These are phyloP conservation scores for Edhazardia aedis DNA, from an alignment of 371 early-diverging fungal species.

Conservation along the genomic window DNA sequence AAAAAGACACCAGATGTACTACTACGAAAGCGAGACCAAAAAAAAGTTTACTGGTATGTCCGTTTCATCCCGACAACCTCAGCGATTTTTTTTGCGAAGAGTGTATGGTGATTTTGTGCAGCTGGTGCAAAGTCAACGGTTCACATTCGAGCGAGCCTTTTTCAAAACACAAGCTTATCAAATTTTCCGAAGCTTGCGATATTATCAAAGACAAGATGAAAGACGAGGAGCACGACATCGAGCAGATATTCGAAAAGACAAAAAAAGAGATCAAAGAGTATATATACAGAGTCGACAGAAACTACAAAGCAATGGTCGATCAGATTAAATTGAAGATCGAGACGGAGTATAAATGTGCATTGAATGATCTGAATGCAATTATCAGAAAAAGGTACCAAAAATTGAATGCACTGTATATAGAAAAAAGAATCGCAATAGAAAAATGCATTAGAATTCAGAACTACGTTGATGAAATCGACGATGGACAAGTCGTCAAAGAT, in stretches of 20 bases:
- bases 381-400: background rate
- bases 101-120: constrained; percentile 41
- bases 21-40: constrained; percentile 39
- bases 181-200: constrained; percentile 42
- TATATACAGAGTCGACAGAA: background rate
- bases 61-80: constrained; percentile 20
- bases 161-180: constrained; percentile 23
- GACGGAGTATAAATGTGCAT: background rate
- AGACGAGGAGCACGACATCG: background rate
- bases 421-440: background rate
- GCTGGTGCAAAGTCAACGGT: constrained; percentile 41
- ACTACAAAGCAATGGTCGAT: background rate
- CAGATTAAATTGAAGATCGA: background rate
- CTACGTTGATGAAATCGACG: background rate
- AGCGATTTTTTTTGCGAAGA: constrained; percentile 43
- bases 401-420: background rate
- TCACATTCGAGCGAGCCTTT: constrained; percentile 27
- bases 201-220: background rate
- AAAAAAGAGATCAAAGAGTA: background rate
- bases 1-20: constrained; percentile 38
- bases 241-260: background rate
- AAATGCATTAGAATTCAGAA: background rate
- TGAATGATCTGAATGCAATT: background rate
- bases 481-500: background rate
- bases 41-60: constrained; percentile 43